These are phyloP conservation scores for Backusella psychrophila DNA, from an alignment of 192 early-diverging fungal species.

Conservation along the genomic window DNA sequence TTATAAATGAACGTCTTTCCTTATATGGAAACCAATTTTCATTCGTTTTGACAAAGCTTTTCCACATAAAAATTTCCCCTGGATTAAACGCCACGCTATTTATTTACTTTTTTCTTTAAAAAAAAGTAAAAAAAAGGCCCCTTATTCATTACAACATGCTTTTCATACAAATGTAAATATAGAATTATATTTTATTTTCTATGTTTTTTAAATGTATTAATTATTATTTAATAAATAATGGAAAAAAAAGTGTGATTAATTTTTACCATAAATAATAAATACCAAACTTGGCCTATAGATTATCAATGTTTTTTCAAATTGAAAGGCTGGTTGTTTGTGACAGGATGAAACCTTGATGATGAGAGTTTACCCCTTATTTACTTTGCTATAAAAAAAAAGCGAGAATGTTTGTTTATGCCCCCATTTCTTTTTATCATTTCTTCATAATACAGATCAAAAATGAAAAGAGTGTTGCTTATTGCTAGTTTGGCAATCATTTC, in stretches of 20 bases:
- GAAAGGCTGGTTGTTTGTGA: not conserved
- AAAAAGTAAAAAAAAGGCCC: too few species aligned
- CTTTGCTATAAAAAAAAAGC: not conserved
- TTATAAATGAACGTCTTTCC: not conserved
- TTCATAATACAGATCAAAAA: not conserved
- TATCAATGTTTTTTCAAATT: not conserved
- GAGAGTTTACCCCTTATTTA: not conserved
- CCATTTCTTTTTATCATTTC: not conserved
- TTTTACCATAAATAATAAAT: not conserved
- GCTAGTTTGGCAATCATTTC: too few species aligned
- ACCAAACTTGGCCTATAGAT: not conserved
- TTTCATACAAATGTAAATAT: not conserved
- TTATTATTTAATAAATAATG: not conserved
- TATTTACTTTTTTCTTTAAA: not conserved
- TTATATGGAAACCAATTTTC: not conserved
- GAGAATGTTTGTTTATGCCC: not conserved
- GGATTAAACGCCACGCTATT: not conserved
- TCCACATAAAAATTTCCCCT: not conserved
- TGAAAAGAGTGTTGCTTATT: not conserved
- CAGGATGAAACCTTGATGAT: not conserved
- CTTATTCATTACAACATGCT: not conserved
- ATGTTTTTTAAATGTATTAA: not conserved
- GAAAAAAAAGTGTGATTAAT: not conserved
- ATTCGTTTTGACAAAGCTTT: not conserved
- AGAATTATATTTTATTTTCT: not conserved